phyloP scores from a whole-genome alignment of 257 asterid genomes.

The Oldenlandia corymbosa region DNA sequence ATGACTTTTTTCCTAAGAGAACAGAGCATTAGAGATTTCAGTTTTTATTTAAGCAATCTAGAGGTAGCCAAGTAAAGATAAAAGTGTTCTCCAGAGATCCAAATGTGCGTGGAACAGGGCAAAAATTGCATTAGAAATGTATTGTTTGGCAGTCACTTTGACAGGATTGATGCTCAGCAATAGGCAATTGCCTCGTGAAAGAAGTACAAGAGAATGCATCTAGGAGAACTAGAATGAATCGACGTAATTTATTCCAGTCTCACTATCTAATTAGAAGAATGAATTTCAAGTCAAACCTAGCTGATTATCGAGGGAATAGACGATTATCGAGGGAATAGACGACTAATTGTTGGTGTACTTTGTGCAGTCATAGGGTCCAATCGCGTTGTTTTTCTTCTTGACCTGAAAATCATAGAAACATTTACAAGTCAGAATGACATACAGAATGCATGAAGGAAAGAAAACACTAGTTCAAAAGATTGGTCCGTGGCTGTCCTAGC shows the following conservation, averaged over 20 bases:
- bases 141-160: conserved; percentile 1
- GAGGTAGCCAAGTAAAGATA: not conserved
- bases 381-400: conserved; percentile 56
- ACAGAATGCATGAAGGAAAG: not conserved
- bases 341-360: conserved; percentile 44
- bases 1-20: not conserved
- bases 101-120: not conserved
- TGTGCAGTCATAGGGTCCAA: conserved; percentile 91
- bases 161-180: not conserved
- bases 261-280: conserved; percentile 6
- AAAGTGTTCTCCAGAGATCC: not conserved
- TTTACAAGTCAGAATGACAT: conserved; percentile 12
- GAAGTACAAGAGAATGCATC: not conserved
- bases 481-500: not conserved
- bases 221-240: not conserved
- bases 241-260: not conserved
- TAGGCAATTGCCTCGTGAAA: not conserved
- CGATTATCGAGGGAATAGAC: conserved; percentile 29
- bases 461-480: no score
- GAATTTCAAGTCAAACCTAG: conserved; percentile 30
- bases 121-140: not conserved
- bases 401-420: conserved; percentile 51
- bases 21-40: not conserved
- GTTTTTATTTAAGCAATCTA: not conserved
- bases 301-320: conserved; percentile 26